Evolutionary conservation across 371 early-diverging fungal species (phyloP), one percentile per base, ranked within the genome.

Genomic region (Apophysomyces elegans): DNA sequence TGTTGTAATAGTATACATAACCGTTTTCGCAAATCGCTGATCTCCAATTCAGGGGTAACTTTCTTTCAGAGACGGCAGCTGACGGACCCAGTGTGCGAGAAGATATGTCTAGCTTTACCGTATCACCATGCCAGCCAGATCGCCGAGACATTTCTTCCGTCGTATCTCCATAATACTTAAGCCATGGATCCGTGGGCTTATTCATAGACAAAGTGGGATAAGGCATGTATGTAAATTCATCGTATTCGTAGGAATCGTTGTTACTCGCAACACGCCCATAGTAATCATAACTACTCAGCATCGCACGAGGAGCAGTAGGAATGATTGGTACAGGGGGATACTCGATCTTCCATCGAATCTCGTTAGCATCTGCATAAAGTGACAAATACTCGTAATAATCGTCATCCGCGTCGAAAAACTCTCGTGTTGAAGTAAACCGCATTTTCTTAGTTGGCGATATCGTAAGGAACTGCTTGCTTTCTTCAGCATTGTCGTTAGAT

Each of bases 321-420:
- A 72, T 65, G 5, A 37, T 50, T 7, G 71, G 41, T 12, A 62
- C 60, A 35, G 80, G 77, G n/a, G 71, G 73, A 37, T 61, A 76
- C 38, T 67, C 58, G 47, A 71, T 46, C 18, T 63, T 57, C 50
- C 64, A 58, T 3, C 67, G 61, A 21, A 76, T 59, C 18, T 74
- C 77, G 21, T 61, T 54, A 6, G 58, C 4, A 35, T 50, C 50
- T 0, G 69, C 67, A 56, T 69, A 37, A 11, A 69, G 44, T 7
- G 75, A 57, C 7, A 80, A 46, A 46, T 80, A 68, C 43, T 76
- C 80, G 58, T 75, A 77, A 13, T 67, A 72, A 38, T 77, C 77
- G 38, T 80, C 66, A 21, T 77, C 75, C 1, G 75, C 75, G 63
- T 80, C 80, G 65, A 77, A 73, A 36, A 75, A 77, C 9, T 73